Evolutionary conservation across 208 protist genomes (phyloP).

Genomic region (Willaertia magna): DNA sequence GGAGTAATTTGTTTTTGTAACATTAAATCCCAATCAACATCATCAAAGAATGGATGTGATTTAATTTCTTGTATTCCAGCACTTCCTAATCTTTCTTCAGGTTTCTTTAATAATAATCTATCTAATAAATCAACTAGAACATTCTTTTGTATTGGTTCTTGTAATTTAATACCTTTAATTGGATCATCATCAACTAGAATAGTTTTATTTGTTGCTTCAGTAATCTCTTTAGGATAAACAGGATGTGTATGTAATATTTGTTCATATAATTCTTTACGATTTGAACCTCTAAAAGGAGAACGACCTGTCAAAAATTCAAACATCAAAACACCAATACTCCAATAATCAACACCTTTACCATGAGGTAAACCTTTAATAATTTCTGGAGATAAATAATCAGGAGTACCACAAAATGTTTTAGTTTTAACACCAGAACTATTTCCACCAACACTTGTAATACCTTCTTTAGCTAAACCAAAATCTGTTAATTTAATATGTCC

Average conservation of each 20-base stretch:
- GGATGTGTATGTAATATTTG: constrained; percentile 13
- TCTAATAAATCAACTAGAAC: background rate
- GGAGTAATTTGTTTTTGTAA: constrained; percentile 12
- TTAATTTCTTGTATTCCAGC: background rate
- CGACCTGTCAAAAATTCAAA: constrained; percentile 82
- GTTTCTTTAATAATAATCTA: background rate
- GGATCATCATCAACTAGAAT: background rate
- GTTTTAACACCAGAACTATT: constrained; percentile 37
- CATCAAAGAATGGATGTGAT: background rate
- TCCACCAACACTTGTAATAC: constrained; percentile 22
- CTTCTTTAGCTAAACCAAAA: constrained; percentile 50
- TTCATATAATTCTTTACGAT: constrained; percentile 24
- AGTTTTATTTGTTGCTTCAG: constrained; percentile 24
- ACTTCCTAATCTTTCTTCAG: constrained; percentile 2
- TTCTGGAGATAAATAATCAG: constrained; percentile 82
- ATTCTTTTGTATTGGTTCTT: background rate
- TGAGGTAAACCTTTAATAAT: constrained; percentile 57
- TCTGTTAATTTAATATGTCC: constrained; percentile 65
- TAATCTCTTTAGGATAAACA: background rate
- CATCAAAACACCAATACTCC: constrained; percentile 78
- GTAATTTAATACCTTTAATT: background rate
- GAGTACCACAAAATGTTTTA: constrained; percentile 76
- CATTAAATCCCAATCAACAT: constrained; percentile 2
- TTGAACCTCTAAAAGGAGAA: constrained; percentile 20
- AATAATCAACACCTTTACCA: constrained; percentile 80